Conservation (phyloP, 1,284 basidiomycete genomes). For the Heliocybe sulcata region DNA sequence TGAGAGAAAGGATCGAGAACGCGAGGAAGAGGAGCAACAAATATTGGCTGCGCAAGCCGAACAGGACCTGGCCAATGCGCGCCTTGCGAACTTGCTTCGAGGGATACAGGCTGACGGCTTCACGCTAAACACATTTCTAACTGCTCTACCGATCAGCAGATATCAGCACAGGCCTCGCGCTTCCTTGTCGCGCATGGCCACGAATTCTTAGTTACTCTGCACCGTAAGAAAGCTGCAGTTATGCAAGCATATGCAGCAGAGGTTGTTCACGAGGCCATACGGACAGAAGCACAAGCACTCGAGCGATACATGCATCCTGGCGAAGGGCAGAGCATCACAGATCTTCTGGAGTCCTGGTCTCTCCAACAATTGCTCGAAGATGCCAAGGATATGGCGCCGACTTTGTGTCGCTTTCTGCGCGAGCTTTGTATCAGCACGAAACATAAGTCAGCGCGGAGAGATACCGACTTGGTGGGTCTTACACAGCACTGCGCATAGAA, state of each 20-base stretch:
- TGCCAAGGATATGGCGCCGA: background rate
- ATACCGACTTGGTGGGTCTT: background rate
- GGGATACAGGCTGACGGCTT: background rate
- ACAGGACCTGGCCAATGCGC: background rate
- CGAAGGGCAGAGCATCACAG: background rate
- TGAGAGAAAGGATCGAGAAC: background rate
- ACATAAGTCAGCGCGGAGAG: background rate
- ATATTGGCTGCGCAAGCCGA: background rate
- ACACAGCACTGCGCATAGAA: background rate
- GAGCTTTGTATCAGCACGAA: background rate
- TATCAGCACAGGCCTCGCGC: background rate
- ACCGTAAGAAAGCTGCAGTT: background rate
- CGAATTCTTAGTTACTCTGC: background rate
- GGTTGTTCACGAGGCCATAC: background rate
- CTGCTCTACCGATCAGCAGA: background rate
- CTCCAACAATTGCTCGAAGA: background rate
- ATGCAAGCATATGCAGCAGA: background rate
- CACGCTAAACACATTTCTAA: background rate
- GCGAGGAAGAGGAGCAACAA: background rate
- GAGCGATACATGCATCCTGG: background rate
- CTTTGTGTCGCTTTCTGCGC: background rate
- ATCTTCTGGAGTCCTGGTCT: background rate
- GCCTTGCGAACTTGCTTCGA: background rate
- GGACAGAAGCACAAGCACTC: background rate
- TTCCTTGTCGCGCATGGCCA: background rate